Evolutionary conservation across 495 filamentous ascomycete species (phyloP).

Genomic region (Podospora bellae-mahoneyi): DNA sequence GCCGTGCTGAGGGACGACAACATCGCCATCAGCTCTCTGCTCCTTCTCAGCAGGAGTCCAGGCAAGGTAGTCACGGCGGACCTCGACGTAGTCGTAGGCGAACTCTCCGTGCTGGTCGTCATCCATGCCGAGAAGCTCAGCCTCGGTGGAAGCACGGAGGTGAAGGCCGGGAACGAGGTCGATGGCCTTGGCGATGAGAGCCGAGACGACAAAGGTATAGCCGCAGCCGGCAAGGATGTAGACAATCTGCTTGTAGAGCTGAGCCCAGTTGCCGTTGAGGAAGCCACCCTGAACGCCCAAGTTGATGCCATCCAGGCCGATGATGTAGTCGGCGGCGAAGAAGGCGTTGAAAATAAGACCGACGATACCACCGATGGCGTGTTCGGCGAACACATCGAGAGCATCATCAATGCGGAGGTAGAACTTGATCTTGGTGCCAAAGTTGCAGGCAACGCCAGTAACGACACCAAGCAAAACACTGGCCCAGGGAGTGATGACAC

Average conservation of each 20-base stretch:
- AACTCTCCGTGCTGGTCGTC: slow-evolving; percentile 99
- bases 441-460: slow-evolving; percentile 86
- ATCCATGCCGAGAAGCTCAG: slow-evolving; percentile 97
- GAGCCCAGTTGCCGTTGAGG: slow-evolving; percentile 82
- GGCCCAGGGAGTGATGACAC: slow-evolving; percentile 86
- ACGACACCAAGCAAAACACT: slow-evolving; percentile 81
- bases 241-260: slow-evolving; percentile 88
- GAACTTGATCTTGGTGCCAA: slow-evolving; percentile 96
- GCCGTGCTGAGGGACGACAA: slow-evolving; percentile 71
- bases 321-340: slow-evolving; percentile 84
- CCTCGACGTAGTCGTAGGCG: slow-evolving; percentile 98
- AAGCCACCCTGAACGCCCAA: slow-evolving; percentile 74
- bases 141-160: slow-evolving; percentile 88
- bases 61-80: slow-evolving; percentile 92
- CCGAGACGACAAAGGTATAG: slow-evolving; percentile 83
- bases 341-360: slow-evolving; percentile 90
- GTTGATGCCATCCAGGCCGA: slow-evolving; percentile 92
- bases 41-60: slow-evolving; percentile 90
- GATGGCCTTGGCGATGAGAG: slow-evolving; percentile 77
- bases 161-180: slow-evolving; percentile 86
- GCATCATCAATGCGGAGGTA: slow-evolving; percentile 91
- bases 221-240: slow-evolving; percentile 72
- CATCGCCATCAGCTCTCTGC: slow-evolving; percentile 59
- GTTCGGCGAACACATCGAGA: slow-evolving; percentile 97
- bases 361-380: slow-evolving; percentile 90